phyloP scores from a whole-genome alignment of 2,329 filamentous ascomycete genomes.

The Xylariaceae sp. region DNA sequence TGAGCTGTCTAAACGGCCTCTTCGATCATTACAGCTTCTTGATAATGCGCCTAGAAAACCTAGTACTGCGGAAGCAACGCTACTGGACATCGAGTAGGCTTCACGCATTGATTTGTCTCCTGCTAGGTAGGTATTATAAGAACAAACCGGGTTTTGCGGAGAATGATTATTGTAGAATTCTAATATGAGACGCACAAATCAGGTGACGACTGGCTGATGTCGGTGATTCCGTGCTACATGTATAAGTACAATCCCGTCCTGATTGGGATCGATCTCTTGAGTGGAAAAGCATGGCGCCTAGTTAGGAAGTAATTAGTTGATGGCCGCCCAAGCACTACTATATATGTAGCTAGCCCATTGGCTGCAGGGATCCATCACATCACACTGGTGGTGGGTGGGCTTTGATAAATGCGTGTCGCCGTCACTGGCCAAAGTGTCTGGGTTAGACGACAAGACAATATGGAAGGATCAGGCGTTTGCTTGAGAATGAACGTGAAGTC shows the following conservation, averaged over 20 bases:
- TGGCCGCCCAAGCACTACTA: too few species aligned
- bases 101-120: too few species aligned
- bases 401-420: neutral
- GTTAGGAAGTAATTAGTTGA: too few species aligned
- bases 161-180: too few species aligned
- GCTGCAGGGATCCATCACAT: neutral
- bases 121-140: too few species aligned
- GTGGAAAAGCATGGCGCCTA: neutral
- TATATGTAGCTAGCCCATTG: neutral
- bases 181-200: neutral
- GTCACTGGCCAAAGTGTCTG: neutral
- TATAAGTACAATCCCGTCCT: too few species aligned
- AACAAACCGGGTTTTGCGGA: too few species aligned
- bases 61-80: too few species aligned
- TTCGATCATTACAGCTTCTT: constrained; percentile 2
- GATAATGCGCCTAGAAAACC: too few species aligned
- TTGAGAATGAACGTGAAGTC: neutral
- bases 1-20: neutral
- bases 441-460: neutral
- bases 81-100: too few species aligned
- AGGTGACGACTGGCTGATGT: constrained; percentile 1
- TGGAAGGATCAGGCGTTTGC: neutral
- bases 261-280: constrained; percentile 6
- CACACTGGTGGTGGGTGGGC: neutral
- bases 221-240: neutral